These are phyloP conservation scores for Chrysophaeum taylorii DNA, from an alignment of 352 stramenopile genomes.

Conservation along the genomic window DNA sequence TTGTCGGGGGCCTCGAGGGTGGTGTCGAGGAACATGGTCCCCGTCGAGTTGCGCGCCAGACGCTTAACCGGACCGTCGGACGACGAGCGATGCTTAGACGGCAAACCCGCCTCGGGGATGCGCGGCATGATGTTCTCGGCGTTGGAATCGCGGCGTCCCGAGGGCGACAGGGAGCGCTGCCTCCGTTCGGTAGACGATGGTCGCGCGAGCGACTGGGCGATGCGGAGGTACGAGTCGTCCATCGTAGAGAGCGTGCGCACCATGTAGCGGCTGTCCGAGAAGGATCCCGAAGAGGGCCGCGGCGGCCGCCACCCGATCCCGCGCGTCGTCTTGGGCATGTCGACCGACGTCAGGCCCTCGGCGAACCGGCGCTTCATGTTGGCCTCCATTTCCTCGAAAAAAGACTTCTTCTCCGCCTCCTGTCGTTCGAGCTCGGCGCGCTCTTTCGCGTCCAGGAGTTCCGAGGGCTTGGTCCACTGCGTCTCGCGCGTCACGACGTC, in stretches of 20 bases:
- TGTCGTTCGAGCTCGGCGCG: slow-evolving; percentile 30
- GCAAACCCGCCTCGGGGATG: no score
- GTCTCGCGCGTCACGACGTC: slow-evolving; percentile 85
- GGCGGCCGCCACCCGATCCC: slow-evolving; percentile 6
- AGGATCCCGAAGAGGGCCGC: background rate
- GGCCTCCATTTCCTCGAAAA: slow-evolving; percentile 89
- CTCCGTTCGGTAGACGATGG: no score
- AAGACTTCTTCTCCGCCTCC: slow-evolving; percentile 63
- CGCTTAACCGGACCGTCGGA: no score
- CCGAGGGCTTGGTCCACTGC: slow-evolving; percentile 82
- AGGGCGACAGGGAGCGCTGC: no score
- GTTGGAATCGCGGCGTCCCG: no score
- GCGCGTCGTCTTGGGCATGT: background rate
- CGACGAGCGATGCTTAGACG: no score
- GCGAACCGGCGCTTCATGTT: slow-evolving; percentile 78
- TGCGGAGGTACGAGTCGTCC: slow-evolving; percentile 42
- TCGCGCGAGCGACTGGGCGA: no score
- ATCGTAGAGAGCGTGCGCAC: slow-evolving; percentile 45
- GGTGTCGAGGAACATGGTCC: slow-evolving; percentile 81
- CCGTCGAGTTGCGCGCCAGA: slow-evolving; percentile 78
- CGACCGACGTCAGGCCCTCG: background rate
- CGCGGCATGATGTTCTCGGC: no score
- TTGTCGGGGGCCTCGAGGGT: slow-evolving; percentile 90
- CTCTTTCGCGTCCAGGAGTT: slow-evolving; percentile 37
- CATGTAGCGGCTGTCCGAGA: slow-evolving; percentile 8